Percentiles rank a stretch among this genome's conserved stretches.
phyloP scores from a whole-genome alignment of 768 basidiomycete genomes.

The Tricholomella constricta region DNA sequence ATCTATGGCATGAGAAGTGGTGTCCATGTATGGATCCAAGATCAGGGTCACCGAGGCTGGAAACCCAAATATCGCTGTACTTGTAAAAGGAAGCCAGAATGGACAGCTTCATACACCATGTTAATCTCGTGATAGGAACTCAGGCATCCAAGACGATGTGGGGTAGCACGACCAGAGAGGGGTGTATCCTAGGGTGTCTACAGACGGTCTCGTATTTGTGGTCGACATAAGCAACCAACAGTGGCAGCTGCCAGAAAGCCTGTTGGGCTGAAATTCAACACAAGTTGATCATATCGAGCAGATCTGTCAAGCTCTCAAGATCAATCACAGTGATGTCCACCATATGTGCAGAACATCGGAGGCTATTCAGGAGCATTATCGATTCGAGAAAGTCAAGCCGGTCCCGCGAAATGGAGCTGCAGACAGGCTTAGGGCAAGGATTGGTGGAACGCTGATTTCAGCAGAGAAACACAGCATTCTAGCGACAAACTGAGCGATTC shows the following conservation, averaged over 20 bases:
- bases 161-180: not conserved
- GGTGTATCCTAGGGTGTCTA: not conserved
- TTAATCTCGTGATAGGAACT: not conserved
- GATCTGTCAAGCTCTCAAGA: not conserved
- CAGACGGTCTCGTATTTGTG: not conserved
- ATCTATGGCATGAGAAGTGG: not conserved
- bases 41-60: not conserved
- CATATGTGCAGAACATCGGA: no score
- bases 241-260: not conserved
- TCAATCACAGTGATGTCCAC: not conserved
- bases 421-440: not conserved
- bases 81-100: constrained; percentile 1
- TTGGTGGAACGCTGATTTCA: no score
- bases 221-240: no score
- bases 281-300: not conserved
- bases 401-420: not conserved
- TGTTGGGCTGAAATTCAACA: not conserved
- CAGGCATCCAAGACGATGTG: not conserved
- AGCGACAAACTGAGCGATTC: not conserved
- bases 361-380: no score
- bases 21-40: not conserved
- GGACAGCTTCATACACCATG: not conserved
- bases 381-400: not conserved
- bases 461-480: no score
- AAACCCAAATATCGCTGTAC: constrained; percentile 3